Conservation (phyloP, 352 stramenopile species). For the Phytophthora palmivora region DNA sequence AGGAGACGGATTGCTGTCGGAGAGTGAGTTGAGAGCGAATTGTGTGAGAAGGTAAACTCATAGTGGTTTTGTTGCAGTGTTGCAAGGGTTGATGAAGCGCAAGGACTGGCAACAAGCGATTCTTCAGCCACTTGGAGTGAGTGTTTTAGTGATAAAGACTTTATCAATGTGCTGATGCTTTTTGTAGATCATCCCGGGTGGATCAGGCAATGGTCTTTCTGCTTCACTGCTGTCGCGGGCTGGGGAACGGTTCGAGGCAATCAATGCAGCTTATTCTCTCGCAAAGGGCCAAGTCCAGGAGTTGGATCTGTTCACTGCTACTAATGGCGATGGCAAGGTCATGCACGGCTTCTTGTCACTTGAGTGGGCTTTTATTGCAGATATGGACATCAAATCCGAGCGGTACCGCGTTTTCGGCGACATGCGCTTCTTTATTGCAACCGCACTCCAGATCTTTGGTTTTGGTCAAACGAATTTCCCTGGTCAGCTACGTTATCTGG, state of each 20-base stretch:
- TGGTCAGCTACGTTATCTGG: slow-evolving; percentile 51
- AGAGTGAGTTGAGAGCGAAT: slow-evolving; percentile 53
- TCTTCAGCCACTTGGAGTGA: slow-evolving; percentile 57
- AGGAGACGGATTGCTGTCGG: slow-evolving; percentile 71
- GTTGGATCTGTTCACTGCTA: slow-evolving; percentile 67
- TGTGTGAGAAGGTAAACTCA: slow-evolving; percentile 9
- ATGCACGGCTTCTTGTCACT: slow-evolving; percentile 86
- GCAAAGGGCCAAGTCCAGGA: slow-evolving; percentile 68
- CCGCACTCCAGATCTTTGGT: slow-evolving; percentile 48
- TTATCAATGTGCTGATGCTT: slow-evolving; percentile 3
- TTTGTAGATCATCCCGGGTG: slow-evolving; percentile 51
- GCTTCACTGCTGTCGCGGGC: slow-evolving; percentile 57
- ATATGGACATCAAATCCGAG: slow-evolving; percentile 84
- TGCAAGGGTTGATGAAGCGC: slow-evolving; percentile 77
- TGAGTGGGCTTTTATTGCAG: slow-evolving; percentile 86
- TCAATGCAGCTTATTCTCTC: slow-evolving; percentile 73
- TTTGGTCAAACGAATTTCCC: slow-evolving; percentile 45
- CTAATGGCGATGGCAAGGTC: slow-evolving; percentile 51
- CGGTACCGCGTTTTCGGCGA: slow-evolving; percentile 61
- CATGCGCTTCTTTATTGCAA: slow-evolving; percentile 59
- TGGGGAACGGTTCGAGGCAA: slow-evolving; percentile 51
- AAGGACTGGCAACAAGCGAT: slow-evolving; percentile 67
- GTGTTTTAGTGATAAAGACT: slow-evolving; percentile 6
- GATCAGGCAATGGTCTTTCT: slow-evolving; percentile 74
- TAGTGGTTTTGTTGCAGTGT: slow-evolving; percentile 47